Percentiles rank a stretch among this genome's conserved stretches.
Evolutionary conservation across 2,329 filamentous ascomycete species (phyloP).

Genomic region (Rosellinia necatrix): DNA sequence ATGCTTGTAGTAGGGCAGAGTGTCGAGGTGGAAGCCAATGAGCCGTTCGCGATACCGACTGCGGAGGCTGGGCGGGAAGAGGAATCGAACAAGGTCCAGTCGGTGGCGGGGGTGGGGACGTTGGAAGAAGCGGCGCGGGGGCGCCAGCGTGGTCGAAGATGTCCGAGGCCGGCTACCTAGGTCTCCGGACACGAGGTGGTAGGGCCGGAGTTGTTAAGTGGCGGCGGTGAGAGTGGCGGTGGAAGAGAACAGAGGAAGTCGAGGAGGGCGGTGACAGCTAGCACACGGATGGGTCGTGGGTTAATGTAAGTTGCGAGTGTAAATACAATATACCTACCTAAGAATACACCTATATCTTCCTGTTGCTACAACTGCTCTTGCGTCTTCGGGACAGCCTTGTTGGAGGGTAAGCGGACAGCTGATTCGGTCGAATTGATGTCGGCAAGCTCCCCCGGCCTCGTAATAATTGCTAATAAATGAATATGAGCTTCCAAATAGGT

Average conservation of each 20-base stretch:
- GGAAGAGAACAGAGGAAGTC: too few relatives aligned
- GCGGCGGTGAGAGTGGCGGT: too few relatives aligned
- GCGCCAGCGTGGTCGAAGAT: conserved; percentile 48
- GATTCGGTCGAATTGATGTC: too few relatives aligned
- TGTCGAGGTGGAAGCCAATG: conserved; percentile 74
- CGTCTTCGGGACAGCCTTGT: too few relatives aligned
- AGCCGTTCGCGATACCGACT: conserved; percentile 69
- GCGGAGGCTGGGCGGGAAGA: conserved; percentile 68
- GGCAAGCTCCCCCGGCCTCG: too few relatives aligned
- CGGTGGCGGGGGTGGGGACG: conserved; percentile 47
- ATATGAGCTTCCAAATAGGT: background rate
- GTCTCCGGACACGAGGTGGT: background rate
- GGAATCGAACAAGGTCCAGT: conserved; percentile 63
- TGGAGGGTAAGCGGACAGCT: too few relatives aligned
- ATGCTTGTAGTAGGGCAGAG: conserved; percentile 71
- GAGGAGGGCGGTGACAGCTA: too few relatives aligned
- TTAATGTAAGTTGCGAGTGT: too few relatives aligned
- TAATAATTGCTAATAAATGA: background rate
- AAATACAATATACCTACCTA: too few relatives aligned
- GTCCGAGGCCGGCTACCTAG: background rate
- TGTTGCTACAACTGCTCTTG: too few relatives aligned
- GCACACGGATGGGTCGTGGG: too few relatives aligned
- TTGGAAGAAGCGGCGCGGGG: conserved; percentile 47
- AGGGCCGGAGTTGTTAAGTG: background rate
- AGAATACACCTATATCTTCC: too few relatives aligned